These are phyloP conservation scores for Candida saitoana DNA, from an alignment of 805 yeast species.

Conservation along the genomic window DNA sequence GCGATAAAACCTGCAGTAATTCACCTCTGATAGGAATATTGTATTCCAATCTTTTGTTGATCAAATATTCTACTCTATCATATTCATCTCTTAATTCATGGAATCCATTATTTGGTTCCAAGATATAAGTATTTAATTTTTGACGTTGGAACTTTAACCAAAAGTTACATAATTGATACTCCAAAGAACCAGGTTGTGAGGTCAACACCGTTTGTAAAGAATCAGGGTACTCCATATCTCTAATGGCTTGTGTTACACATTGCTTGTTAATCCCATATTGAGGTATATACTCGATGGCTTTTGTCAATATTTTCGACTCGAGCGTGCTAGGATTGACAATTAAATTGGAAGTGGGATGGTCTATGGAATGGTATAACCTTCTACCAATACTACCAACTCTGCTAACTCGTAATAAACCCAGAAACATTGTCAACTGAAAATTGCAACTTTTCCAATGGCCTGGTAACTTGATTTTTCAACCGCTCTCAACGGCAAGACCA, in stretches of 20 bases:
- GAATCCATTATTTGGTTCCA: conserved; percentile 24
- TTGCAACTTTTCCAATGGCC: not conserved
- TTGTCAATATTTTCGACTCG: conserved; percentile 39
- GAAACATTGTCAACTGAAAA: not conserved
- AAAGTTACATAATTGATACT: conserved; percentile 54
- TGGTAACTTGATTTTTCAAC: not conserved
- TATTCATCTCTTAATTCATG: conserved; percentile 32
- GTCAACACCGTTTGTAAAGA: conserved; percentile 41
- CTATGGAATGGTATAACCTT: conserved; percentile 30
- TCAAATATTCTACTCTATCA: conserved; percentile 41
- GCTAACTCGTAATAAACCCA: not conserved
- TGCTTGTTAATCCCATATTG: conserved; percentile 45
- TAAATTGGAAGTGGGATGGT: conserved; percentile 32
- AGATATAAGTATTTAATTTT: conserved; percentile 27
- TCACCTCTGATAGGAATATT: conserved; percentile 47
- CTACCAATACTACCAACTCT: not conserved
- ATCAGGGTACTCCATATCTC: conserved; percentile 50
- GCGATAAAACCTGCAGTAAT: conserved; percentile 51
- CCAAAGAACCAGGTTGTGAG: conserved; percentile 37
- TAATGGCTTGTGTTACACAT: conserved; percentile 48
- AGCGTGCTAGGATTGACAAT: conserved; percentile 29
- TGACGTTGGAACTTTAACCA: conserved; percentile 45
- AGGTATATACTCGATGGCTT: conserved; percentile 44
- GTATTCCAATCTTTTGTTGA: conserved; percentile 47
- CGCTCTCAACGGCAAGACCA: not conserved